Base-by-base conservation (phyloP, 1,139 yeast genomes). In the Diutina pseudorugosa region DNA sequence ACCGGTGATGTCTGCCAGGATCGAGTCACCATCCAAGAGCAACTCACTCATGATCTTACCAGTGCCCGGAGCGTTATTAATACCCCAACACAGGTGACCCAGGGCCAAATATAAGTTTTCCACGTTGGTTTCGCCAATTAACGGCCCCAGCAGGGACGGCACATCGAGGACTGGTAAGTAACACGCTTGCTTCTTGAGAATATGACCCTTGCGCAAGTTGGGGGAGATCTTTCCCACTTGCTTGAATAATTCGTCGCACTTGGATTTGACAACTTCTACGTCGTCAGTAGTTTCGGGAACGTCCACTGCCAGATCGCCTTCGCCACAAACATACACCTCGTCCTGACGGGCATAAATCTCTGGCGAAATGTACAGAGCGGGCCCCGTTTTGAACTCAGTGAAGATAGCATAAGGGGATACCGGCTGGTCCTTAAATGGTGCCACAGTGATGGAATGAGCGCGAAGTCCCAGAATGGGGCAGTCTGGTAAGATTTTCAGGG, bases 81-180 rank as follows among this genome's bases (percentile, higher is more conserved):
- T 93, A 23, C 98, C 98, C 98, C 98, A 93, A 69, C 98, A 93
- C 20, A 95, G 85, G 66, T 93, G 98, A 1, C 98, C 98, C 19
- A 94, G 80, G 2, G 97, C 96, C 55, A 93, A 69, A 60, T 72
- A 87, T 57, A 93, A 70, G 57, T 84, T 84, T 27, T 78, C 80
- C 19, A 89, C 93, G 62, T 90, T 89, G 0, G 98, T 91, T 61
- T 87, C 91, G 51, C 98, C 98, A 58, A 93, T 83, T 54, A 93
- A 74, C 0, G 98, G 98, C 3, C 98, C 98, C 4, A 94, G 82
- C 52, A 90, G 82, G 3, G 94, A 84, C 2, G 97, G 95, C 4
- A 89, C 91, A 63, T 91, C 96, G 52, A 91, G 77, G 3, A 93
- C 96, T 0, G 98, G 98, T 60, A 93, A 75, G 66, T 91, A 93